phyloP scores from a whole-genome alignment of 2,329 filamentous ascomycete genomes.

The Aspergillus fumigatus region DNA sequence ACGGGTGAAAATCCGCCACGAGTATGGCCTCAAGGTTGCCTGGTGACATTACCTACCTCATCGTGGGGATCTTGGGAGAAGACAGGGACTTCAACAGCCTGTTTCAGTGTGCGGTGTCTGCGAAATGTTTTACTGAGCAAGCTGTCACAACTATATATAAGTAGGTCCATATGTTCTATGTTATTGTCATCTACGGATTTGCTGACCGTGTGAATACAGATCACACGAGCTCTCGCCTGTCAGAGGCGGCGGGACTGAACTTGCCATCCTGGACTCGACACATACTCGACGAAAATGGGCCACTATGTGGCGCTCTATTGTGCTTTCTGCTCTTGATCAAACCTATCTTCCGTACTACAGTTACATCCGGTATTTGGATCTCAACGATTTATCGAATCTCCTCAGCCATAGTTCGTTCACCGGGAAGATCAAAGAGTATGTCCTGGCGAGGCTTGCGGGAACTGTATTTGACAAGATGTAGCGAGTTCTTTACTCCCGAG shows the following conservation, averaged over 20 bases:
- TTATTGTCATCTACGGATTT: neutral
- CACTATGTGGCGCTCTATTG: conserved; percentile 63
- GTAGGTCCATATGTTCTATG: conserved; percentile 11
- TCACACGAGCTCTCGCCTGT: conserved; percentile 46
- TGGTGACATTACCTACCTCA: conserved; percentile 24
- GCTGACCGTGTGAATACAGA: conserved; percentile 25
- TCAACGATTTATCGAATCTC: conserved; percentile 57
- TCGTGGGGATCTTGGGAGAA: conserved; percentile 21
- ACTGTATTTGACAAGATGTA: conserved; percentile 16
- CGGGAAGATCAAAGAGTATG: conserved; percentile 54
- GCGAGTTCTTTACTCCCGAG: conserved; percentile 50
- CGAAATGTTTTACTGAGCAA: conserved; percentile 18
- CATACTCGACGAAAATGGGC: conserved; percentile 49
- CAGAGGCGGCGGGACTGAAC: conserved; percentile 39
- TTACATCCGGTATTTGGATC: conserved; percentile 61
- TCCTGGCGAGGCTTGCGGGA: conserved; percentile 15
- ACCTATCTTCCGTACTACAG: conserved; percentile 66
- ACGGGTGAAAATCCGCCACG: neutral
- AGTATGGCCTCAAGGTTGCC: conserved; percentile 19
- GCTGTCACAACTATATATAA: conserved; percentile 22
- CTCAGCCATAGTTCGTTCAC: conserved; percentile 57
- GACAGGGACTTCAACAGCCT: conserved; percentile 24
- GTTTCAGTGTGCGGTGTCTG: conserved; percentile 25
- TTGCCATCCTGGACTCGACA: neutral
- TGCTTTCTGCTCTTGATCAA: conserved; percentile 57